These are phyloP conservation scores for Epichloe glyceriae DNA, from an alignment of 2,329 filamentous ascomycete species.

Conservation along the genomic window DNA sequence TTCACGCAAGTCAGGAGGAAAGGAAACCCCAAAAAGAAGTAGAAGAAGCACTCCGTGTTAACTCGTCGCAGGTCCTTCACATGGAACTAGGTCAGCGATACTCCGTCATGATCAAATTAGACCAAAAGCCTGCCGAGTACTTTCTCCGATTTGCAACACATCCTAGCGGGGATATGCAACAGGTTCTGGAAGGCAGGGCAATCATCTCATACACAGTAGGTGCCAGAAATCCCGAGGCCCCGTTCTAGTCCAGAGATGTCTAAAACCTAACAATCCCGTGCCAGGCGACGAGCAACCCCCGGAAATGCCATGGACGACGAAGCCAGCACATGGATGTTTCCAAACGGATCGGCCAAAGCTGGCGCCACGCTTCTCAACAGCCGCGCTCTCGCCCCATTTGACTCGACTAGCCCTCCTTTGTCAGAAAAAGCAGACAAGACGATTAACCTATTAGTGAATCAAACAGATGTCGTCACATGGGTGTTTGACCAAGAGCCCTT, in stretches of 20 bases:
- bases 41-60: too few relatives aligned
- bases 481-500: neutral
- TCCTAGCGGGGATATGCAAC: slow-evolving; percentile 3
- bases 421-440: neutral
- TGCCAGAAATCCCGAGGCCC: neutral
- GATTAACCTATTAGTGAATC: neutral
- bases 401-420: neutral
- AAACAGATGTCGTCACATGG: slow-evolving; percentile 1
- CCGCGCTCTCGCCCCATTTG: neutral
- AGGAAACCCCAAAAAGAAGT: too few relatives aligned
- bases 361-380: neutral
- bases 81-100: slow-evolving; percentile 4
- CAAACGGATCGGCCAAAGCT: slow-evolving; percentile 1
- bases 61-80: neutral
- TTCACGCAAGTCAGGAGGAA: too few relatives aligned
- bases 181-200: slow-evolving; percentile 1
- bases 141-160: slow-evolving; percentile 1
- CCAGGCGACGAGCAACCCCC: too few relatives aligned
- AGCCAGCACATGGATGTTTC: slow-evolving; percentile 1
- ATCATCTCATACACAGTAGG: slow-evolving; percentile 1
- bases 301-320: neutral
- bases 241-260: too few relatives aligned
- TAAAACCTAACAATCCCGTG: too few relatives aligned
- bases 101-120: slow-evolving; percentile 5
- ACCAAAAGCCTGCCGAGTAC: slow-evolving; percentile 2